Conservation (phyloP, 352 stramenopile genomes). For the Phytophthora melonis region DNA sequence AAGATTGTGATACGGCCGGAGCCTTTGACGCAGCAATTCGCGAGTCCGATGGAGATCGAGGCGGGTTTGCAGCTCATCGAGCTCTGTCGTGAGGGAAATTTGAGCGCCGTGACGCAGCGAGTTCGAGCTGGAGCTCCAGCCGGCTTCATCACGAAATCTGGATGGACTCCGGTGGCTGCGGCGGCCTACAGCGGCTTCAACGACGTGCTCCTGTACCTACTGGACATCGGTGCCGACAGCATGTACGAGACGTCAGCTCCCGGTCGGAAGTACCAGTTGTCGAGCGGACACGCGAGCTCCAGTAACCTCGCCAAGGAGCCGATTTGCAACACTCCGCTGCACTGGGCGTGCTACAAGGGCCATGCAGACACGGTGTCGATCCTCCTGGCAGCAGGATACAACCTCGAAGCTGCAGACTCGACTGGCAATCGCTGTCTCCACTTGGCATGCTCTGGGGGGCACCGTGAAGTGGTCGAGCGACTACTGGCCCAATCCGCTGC, state of each 20-base stretch:
- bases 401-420: slow-evolving; percentile 67
- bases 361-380: slow-evolving; percentile 72
- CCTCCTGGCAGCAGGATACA: slow-evolving; percentile 76
- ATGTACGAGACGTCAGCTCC: slow-evolving; percentile 70
- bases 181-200: slow-evolving; percentile 72
- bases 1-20: slow-evolving; percentile 68
- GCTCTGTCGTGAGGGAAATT: slow-evolving; percentile 61
- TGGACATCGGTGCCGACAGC: slow-evolving; percentile 72
- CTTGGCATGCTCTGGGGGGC: slow-evolving; percentile 75
- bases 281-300: slow-evolving; percentile 16
- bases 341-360: slow-evolving; percentile 90
- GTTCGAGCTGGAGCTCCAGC: slow-evolving; percentile 59
- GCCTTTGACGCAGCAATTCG: slow-evolving; percentile 63
- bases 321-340: slow-evolving; percentile 73
- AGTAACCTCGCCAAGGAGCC: slow-evolving; percentile 15
- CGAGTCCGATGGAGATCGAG: slow-evolving; percentile 61
- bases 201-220: slow-evolving; percentile 74
- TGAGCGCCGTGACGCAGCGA: slow-evolving; percentile 47
- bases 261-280: slow-evolving; percentile 25
- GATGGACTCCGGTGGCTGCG: slow-evolving; percentile 75
- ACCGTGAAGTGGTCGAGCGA: slow-evolving; percentile 73
- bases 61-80: slow-evolving; percentile 67
- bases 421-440: slow-evolving; percentile 82
- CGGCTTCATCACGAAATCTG: slow-evolving; percentile 80
- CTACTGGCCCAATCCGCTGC: slow-evolving; percentile 72